phyloP scores from a whole-genome alignment of 495 filamentous ascomycete genomes.

The Daldinia childiae region DNA sequence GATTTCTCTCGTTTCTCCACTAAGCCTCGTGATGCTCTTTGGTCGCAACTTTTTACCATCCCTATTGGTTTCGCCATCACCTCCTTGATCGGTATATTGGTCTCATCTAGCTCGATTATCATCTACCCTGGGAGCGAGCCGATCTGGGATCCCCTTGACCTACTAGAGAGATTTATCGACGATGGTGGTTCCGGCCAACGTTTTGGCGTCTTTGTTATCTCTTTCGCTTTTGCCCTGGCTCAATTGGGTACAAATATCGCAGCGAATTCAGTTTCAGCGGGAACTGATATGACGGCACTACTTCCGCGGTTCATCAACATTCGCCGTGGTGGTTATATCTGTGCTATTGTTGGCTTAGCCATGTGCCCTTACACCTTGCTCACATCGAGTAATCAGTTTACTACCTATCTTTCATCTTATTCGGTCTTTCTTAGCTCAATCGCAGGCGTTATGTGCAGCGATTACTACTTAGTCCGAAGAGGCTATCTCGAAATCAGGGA shows the following conservation, averaged over 20 bases:
- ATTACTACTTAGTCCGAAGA: conserved; percentile 89
- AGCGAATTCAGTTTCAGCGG: conserved; percentile 89
- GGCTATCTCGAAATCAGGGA: conserved; percentile 83
- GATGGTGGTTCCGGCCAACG: conserved; percentile 79
- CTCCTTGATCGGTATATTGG: conserved; percentile 93
- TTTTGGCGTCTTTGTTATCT: conserved; percentile 89
- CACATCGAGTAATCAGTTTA: conserved; percentile 83
- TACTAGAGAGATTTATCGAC: conserved; percentile 76
- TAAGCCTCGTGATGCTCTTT: conserved; percentile 84
- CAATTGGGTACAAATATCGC: conserved; percentile 95
- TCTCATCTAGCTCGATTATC: conserved; percentile 83
- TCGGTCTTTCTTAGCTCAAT: conserved; percentile 95
- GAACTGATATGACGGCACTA: conserved; percentile 92
- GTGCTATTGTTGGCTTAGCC: conserved; percentile 80
- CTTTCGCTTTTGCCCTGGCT: conserved; percentile 82
- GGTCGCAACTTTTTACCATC: conserved; percentile 89
- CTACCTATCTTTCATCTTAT: conserved; percentile 93
- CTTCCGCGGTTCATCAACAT: conserved; percentile 88
- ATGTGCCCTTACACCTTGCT: conserved; percentile 93
- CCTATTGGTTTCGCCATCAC: conserved; percentile 87
- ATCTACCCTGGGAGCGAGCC: conserved; percentile 73
- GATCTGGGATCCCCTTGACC: conserved; percentile 87
- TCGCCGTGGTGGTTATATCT: conserved; percentile 89
- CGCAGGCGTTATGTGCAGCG: conserved; percentile 86
- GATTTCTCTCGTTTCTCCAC: conserved; percentile 89